Evolutionary conservation across 306 rosid species (phyloP).

Genomic region (Prunus mira): DNA sequence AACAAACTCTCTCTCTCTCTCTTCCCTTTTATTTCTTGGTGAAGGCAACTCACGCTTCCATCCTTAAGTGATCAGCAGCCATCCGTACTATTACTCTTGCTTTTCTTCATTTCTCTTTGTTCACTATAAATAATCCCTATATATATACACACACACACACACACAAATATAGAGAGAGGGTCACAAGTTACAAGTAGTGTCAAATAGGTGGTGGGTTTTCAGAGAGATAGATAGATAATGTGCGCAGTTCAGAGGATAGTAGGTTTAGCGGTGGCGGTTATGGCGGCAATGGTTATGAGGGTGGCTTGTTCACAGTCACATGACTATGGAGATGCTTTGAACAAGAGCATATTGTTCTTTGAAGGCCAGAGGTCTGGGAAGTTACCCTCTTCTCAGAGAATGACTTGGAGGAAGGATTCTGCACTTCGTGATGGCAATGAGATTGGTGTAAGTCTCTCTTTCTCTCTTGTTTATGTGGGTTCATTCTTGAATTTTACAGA

Average conservation of each 20-base stretch:
- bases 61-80: not conserved
- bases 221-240: not conserved
- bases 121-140: not conserved
- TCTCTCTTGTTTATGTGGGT: too few species aligned
- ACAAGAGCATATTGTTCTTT: conserved; percentile 52
- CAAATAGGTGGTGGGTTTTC: not conserved
- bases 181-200: not conserved
- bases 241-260: not conserved
- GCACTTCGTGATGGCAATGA: conserved; percentile 44
- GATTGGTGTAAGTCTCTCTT: conserved; percentile 2
- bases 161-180: not conserved
- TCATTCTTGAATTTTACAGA: too few species aligned
- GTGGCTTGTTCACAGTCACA: conserved; percentile 12
- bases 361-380: conserved; percentile 62
- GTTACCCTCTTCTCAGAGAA: conserved; percentile 44
- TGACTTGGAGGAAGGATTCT: conserved; percentile 52
- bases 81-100: not conserved
- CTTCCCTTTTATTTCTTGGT: not conserved
- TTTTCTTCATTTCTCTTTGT: not conserved
- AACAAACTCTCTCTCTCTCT: not conserved
- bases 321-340: conserved; percentile 44
- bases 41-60: not conserved
- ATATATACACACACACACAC: not conserved
- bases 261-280: not conserved
- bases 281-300: conserved; percentile 3